Conservation (phyloP, 1,284 basidiomycete genomes). For the Boletus austroedulis region DNA sequence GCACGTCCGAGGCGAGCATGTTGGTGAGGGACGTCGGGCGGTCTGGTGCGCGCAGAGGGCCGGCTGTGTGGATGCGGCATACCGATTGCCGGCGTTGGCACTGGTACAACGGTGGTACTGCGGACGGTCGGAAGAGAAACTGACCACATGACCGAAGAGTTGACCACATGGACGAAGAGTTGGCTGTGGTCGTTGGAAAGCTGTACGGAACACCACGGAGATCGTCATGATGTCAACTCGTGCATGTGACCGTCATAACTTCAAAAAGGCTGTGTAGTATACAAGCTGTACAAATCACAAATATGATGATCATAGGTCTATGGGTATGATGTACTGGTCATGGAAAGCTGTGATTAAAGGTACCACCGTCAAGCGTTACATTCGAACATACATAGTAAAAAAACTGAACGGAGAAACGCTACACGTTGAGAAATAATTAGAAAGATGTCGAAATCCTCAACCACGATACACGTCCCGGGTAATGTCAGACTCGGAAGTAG, state of each 20-base stretch:
- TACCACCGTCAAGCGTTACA: constrained; percentile 10
- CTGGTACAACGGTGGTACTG: background rate
- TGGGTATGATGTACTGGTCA: background rate
- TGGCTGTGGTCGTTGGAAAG: constrained; percentile 4
- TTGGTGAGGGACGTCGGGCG: constrained; percentile 52
- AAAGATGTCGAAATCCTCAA: constrained; percentile 5
- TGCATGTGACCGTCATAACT: too few relatives aligned
- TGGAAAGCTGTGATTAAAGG: background rate
- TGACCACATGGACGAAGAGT: background rate
- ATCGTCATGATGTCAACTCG: constrained; percentile 11
- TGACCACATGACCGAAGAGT: background rate
- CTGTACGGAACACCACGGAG: constrained; percentile 1
- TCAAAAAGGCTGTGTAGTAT: too few relatives aligned
- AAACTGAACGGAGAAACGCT: background rate
- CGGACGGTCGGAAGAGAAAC: background rate
- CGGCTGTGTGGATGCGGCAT: constrained; percentile 22
- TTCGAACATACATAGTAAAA: background rate
- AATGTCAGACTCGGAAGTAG: constrained; percentile 29
- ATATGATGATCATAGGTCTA: background rate
- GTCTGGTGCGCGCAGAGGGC: constrained; percentile 14
- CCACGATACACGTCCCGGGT: constrained; percentile 18
- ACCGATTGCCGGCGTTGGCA: background rate
- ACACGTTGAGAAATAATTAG: background rate
- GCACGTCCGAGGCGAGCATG: constrained; percentile 65
- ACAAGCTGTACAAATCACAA: too few relatives aligned